These are phyloP conservation scores for Amoebophrya sp. DNA, from an alignment of 169 alveolate genomes.

Conservation along the genomic window DNA sequence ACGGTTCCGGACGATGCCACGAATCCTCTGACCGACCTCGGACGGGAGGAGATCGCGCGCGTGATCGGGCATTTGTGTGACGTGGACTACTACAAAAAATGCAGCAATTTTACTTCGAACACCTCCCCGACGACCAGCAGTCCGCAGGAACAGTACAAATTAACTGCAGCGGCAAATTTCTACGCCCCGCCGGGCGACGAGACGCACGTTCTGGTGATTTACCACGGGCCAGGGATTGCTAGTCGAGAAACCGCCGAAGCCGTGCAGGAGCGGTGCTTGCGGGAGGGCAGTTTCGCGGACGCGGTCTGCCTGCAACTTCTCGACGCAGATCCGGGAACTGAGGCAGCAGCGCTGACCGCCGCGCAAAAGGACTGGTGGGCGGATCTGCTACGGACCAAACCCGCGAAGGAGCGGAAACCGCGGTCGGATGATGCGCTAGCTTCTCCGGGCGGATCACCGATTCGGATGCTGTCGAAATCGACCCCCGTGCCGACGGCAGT, in stretches of 20 bases:
- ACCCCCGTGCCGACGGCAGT: too few species aligned
- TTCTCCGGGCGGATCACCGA: too few species aligned
- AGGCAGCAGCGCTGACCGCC: neutral
- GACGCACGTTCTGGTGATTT: neutral
- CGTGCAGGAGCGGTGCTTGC: neutral
- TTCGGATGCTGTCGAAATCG: too few species aligned
- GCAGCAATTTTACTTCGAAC: too few species aligned
- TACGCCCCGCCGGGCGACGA: neutral
- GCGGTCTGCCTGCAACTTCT: neutral
- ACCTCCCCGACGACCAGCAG: too few species aligned
- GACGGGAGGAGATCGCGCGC: neutral
- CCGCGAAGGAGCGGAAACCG: too few species aligned
- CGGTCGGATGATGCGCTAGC: too few species aligned
- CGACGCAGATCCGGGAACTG: too few species aligned
- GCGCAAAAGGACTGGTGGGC: neutral
- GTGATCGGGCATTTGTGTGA: neutral
- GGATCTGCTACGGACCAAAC: neutral
- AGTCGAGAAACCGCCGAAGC: neutral
- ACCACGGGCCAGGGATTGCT: neutral
- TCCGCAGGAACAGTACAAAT: too few species aligned
- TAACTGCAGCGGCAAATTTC: too few species aligned
- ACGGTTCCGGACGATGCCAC: neutral
- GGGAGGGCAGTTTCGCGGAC: neutral
- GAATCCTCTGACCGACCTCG: neutral
- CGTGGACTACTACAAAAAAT: neutral